Evolutionary conservation across 148 eudicot species (phyloP), one percentile per base, ranked within the genome.

Genomic region (Suaeda aralocaspica): DNA sequence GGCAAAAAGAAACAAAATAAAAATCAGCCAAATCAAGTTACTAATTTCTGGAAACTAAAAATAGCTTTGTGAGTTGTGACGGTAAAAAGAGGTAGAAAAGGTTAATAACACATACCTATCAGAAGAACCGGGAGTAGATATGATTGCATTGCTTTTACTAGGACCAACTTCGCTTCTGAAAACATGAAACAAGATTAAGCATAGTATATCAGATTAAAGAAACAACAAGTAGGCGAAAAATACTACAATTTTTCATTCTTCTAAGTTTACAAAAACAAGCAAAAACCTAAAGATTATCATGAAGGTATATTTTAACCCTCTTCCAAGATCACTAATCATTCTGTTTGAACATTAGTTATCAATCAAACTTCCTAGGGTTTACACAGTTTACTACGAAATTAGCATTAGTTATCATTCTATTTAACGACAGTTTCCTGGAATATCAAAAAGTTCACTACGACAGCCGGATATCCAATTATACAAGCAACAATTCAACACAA

Each of bases 111-210:
- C 60, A 11, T 50, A 92, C 98, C 96, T 90, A 36, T 90, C 94
- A 51, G 94, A 80, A 66, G 84, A 77, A 66, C 85, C 83, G 29
- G 83, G 74, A 72, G 90, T 55, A 69, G 96, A 84, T 64, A 89
- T 69, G 71, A 91, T 53, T 7, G 97, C 67, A 50, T 76, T 79
- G 82, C 88, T 85, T 82, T 79, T 91, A 62, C 88, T 81, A 71
- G 84, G 80, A 79, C 89, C 90, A 83, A 66, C 79, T 69, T 87
- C 89, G 64, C 65, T 75, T 67, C 89, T 85, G 87, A 8, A 66
- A 75, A 67, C 65, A 59, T 15, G 4, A 72, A 72, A 65, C 51
- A 59, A 36, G 52, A 57, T 59, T 24, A 68, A 45, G 72, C 31
- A 72, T 49, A 30, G 57, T 24, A 65, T 25, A 46, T 58, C 42